These are phyloP conservation scores for Eimeria praecox DNA, from an alignment of 169 alveolate genomes.

Conservation along the genomic window DNA sequence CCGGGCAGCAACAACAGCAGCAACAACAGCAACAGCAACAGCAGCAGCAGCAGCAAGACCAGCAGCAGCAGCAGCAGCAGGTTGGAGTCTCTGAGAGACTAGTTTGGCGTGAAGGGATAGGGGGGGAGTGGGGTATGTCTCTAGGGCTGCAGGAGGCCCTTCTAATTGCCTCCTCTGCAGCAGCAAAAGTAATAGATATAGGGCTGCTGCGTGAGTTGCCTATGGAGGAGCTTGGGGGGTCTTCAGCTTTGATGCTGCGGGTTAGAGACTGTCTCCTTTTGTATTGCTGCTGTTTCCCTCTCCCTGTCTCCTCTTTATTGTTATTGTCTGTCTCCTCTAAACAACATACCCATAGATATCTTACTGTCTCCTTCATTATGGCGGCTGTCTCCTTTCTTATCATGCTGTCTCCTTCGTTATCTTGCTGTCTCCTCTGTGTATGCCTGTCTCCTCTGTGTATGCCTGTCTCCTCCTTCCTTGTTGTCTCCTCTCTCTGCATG, in stretches of 20 bases:
- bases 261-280: not conserved
- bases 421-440: not conserved
- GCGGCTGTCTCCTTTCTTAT: not conserved
- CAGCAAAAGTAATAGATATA: not conserved
- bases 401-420: not conserved
- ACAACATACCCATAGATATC: no score
- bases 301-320: not conserved
- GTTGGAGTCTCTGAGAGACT: not conserved
- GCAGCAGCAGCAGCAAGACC: not conserved
- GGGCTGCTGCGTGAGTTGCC: not conserved
- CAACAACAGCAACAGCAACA: not conserved
- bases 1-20: not conserved
- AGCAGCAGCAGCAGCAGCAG: not conserved
- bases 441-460: not conserved
- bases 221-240: slow-evolving; percentile 2
- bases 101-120: not conserved
- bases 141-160: not conserved
- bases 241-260: slow-evolving; percentile 18
- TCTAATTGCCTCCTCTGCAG: slow-evolving; percentile 12
- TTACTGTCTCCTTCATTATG: not conserved
- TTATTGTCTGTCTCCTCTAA: not conserved
- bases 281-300: not conserved
- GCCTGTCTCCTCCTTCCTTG: not conserved
- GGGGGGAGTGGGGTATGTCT: not conserved
- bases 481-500: slow-evolving; percentile 7